Base-by-base conservation (phyloP, 2,329 filamentous ascomycete genomes). In the Stachybotrys chlorohalonatus region DNA sequence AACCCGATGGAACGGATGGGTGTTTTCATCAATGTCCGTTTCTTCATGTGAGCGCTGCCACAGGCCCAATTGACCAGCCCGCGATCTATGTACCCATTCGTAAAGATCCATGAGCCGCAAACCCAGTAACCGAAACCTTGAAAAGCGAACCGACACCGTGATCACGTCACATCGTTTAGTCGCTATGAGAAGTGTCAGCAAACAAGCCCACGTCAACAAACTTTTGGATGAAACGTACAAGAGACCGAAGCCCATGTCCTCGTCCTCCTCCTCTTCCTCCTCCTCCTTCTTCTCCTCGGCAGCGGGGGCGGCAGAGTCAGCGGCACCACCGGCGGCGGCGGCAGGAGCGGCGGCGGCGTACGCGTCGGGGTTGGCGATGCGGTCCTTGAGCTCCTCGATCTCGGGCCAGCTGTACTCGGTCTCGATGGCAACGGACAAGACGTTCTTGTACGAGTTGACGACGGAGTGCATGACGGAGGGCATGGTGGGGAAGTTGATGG, bases 311-410 rank as follows among this genome's bases (percentile, higher is more conserved):
- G 76, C 76, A 59, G 76, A 79, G 54, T 73, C 74, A 59, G 75
- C 76, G 57, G 75, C 73, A 51, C 75, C 71, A 53, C 76, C 75
- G 55, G 83, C 78, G 57, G 78, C 79, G 55, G 85, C 87, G 61
- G 73, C 83, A 56, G 93, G 90, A 63, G 87, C 90, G 63, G 92
- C 80, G 51, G 90, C 74, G 62, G 93, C 94, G 75, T 97, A 99
- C 54, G 90, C 90, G 54, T 99, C 94, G 66, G 95, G 95, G 85
- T 99, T 97, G 79, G 90, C 90, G 70, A 99, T 96, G 75, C 94
- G 91, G 81, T 99, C 94, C 89, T 99, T 99, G 80, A 99, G 88
- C 79, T 96, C 83, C 70, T 95, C 86, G 70, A 99, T 96, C 77
- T 90, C 90, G 68, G 92, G 86, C 93, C 94, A 99, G 77, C 85